These are phyloP conservation scores for Exophiala phaeomuriformis DNA, from an alignment of 2,329 filamentous ascomycete species.

Conservation along the genomic window DNA sequence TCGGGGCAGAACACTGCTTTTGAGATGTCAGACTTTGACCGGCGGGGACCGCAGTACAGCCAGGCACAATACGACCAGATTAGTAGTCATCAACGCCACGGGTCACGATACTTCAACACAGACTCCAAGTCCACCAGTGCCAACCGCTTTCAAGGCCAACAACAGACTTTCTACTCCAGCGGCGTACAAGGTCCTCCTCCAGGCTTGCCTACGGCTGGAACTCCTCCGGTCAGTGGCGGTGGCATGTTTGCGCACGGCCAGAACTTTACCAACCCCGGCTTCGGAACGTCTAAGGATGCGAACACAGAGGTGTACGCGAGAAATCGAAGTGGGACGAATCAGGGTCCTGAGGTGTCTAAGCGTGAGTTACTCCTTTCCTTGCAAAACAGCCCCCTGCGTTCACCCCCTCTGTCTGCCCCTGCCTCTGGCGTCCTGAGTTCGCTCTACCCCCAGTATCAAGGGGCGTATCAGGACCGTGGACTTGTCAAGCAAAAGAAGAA, in stretches of 20 bases:
- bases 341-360: slow-evolving; percentile 81
- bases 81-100: slow-evolving; percentile 73
- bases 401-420: slow-evolving; percentile 67
- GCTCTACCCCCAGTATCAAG: slow-evolving; percentile 73
- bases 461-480: slow-evolving; percentile 82
- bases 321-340: slow-evolving; percentile 55
- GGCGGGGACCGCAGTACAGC: slow-evolving; percentile 51
- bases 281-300: slow-evolving; percentile 63
- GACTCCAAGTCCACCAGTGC: slow-evolving; percentile 36
- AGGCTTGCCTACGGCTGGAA: slow-evolving; percentile 88
- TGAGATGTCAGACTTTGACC: slow-evolving; percentile 41
- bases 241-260: slow-evolving; percentile 88
- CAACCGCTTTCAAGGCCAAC: slow-evolving; percentile 36
- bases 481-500: slow-evolving; percentile 97
- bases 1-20: slow-evolving; percentile 24
- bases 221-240: slow-evolving; percentile 70
- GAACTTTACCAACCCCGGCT: slow-evolving; percentile 60
- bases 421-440: slow-evolving; percentile 83
- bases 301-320: slow-evolving; percentile 70
- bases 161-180: slow-evolving; percentile 66
- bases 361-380: slow-evolving; percentile 97
- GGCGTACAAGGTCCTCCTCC: slow-evolving; percentile 90
- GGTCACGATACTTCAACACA: slow-evolving; percentile 84
- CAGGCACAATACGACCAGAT: slow-evolving; percentile 50
- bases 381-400: slow-evolving; percentile 76